These are phyloP conservation scores for Anastatica hierochuntica DNA, from an alignment of 345 rosid species.

Conservation along the genomic window DNA sequence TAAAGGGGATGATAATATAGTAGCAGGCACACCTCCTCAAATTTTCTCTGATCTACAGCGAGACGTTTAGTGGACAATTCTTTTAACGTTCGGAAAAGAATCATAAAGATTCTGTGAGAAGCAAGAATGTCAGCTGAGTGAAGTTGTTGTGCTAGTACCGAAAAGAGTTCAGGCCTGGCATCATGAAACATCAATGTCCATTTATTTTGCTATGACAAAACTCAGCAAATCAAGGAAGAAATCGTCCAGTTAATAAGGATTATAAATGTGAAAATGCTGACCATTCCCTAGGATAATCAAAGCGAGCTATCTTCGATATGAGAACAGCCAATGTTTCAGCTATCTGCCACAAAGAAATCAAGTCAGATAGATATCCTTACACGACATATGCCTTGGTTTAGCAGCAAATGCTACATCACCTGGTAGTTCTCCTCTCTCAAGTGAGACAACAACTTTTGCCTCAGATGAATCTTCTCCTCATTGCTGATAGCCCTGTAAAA, in stretches of 20 bases:
- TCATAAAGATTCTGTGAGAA: slow-evolving; percentile 88
- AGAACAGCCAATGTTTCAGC: slow-evolving; percentile 81
- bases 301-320: slow-evolving; percentile 81
- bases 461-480: slow-evolving; percentile 73
- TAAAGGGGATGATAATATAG: slow-evolving; percentile 1
- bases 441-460: slow-evolving; percentile 65
- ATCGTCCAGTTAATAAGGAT: background rate
- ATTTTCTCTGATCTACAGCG: slow-evolving; percentile 72
- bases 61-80: slow-evolving; percentile 94
- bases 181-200: slow-evolving; percentile 20
- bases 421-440: slow-evolving; percentile 76
- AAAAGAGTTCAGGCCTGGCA: slow-evolving; percentile 80
- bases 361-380: slow-evolving; percentile 1
- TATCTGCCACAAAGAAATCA: slow-evolving; percentile 38
- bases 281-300: slow-evolving; percentile 93
- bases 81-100: slow-evolving; percentile 79
- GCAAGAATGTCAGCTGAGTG: slow-evolving; percentile 69
- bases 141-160: slow-evolving; percentile 71
- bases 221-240: slow-evolving; percentile 8
- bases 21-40: slow-evolving; percentile 52
- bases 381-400: background rate
- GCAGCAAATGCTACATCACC: slow-evolving; percentile 34
- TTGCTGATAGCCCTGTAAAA: slow-evolving; percentile 67
- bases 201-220: background rate
- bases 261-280: slow-evolving; percentile 12